Base-by-base conservation (phyloP, 441 rosid species). In the Adansonia grandidieri region DNA sequence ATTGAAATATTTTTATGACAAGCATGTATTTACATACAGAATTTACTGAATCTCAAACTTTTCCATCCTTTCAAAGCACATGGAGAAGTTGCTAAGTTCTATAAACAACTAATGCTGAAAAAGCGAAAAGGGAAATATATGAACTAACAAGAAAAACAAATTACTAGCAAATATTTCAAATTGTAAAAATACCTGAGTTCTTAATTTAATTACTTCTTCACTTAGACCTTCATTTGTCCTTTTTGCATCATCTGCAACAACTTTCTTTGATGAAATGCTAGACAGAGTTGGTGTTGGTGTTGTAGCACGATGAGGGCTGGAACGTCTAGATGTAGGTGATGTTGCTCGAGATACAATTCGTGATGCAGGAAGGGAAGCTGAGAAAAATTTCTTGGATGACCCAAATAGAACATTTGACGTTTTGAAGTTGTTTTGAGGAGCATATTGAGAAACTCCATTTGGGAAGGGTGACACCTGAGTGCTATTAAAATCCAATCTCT, bases 351-450 rank as follows among this genome's bases (percentile, higher is more conserved):
- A 88, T 73, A 84, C 88, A 44, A 88, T 88, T 79, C 91, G 82
- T 72, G 91, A 88, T 53, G 89, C 87, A 71, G 91, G 91, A 79
- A 88, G 86, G 75, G 91, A 88, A 76, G 88, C 89, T 57, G 91
- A 88, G 80, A 88, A 85, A 76, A 86, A 82, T 76, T 85, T 85
- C 85, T 86, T 88, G 74, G 91, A 86, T 66, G 89, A 82, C 67
- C 84, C 91, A 79, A 88, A 86, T 40, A 85, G 78, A 22, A 83
- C 80, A 78, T 78, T 85, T 0, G 86, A 80, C 44, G 84, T 80
- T 82, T 82, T 86, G 74, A 82, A 78, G 73, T 80, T 69, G 75
- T 68, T 78, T 60, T 50, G 82, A 68, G 77, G 78, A 79, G 81
- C 78, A 73, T 75, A 76, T 53, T 84, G 85, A 71, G 88, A 84